Evolutionary conservation across 257 asterid species (phyloP).

Genomic region (Rubia yunnanensis): DNA sequence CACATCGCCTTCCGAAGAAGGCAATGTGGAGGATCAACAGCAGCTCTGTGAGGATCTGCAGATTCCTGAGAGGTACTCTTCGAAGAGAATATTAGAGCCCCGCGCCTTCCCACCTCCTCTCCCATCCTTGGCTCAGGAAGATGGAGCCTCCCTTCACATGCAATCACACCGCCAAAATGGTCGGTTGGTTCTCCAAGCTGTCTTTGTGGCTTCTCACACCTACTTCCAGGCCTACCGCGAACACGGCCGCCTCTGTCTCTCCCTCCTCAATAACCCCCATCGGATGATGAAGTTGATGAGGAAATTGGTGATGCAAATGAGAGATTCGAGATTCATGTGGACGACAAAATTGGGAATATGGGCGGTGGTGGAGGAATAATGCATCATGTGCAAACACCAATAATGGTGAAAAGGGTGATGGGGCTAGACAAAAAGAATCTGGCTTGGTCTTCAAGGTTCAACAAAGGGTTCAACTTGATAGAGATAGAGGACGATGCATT

Average conservation of each 20-base stretch:
- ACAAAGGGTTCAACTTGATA: slow-evolving; percentile 15
- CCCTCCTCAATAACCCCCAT: slow-evolving; percentile 21
- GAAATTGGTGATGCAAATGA: no score
- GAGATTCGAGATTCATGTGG: slow-evolving; percentile 12
- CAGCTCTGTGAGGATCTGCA: neutral
- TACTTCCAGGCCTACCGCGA: slow-evolving; percentile 47
- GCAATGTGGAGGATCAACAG: slow-evolving; percentile 18
- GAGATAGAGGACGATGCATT: slow-evolving; percentile 3
- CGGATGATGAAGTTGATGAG: slow-evolving; percentile 17
- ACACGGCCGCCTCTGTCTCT: slow-evolving; percentile 64
- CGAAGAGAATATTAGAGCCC: slow-evolving; percentile 22
- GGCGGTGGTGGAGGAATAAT: slow-evolving; percentile 10
- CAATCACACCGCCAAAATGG: slow-evolving; percentile 53
- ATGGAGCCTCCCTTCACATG: slow-evolving; percentile 46
- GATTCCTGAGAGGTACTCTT: slow-evolving; percentile 27
- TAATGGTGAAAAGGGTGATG: slow-evolving; percentile 37
- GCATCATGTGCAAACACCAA: slow-evolving; percentile 27
- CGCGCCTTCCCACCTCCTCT: slow-evolving; percentile 72
- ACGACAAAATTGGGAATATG: slow-evolving; percentile 8
- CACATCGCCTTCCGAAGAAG: slow-evolving; percentile 23
- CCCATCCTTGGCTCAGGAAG: slow-evolving; percentile 41
- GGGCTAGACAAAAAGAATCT: slow-evolving; percentile 32
- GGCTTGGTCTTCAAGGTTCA: slow-evolving; percentile 31
- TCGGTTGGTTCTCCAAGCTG: slow-evolving; percentile 62
- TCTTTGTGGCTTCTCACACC: slow-evolving; percentile 38